A percentile compares a stretch with the other conserved stretches of the same genome.
phyloP scores from a whole-genome alignment of 345 rosid genomes.

The Hibiscus tridactylites region DNA sequence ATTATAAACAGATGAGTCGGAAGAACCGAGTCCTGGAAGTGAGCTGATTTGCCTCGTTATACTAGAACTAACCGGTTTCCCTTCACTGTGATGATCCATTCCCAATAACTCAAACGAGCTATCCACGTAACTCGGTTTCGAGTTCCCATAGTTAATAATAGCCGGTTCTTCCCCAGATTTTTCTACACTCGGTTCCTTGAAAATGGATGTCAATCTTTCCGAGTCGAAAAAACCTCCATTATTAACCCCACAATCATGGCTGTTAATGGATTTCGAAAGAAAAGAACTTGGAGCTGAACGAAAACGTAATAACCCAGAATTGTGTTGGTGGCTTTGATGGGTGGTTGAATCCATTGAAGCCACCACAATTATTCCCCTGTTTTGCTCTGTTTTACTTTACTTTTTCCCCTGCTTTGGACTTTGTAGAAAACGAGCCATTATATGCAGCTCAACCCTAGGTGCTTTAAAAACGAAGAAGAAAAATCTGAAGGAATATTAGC shows the following conservation, averaged over 20 bases:
- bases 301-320: constrained; percentile 67
- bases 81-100: constrained; percentile 39
- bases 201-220: no score
- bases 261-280: constrained; percentile 28
- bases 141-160: constrained; percentile 17
- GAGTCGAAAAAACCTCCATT: no score
- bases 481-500: constrained; percentile 26
- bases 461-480: neutral
- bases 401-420: neutral
- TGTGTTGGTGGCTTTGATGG: constrained; percentile 38
- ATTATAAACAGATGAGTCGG: constrained; percentile 46
- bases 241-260: constrained; percentile 18
- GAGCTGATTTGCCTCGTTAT: constrained; percentile 30
- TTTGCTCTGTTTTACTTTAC: neutral
- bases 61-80: no score
- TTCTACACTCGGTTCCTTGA: no score
- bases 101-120: constrained; percentile 34
- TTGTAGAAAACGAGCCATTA: constrained; percentile 16
- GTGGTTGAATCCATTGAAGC: constrained; percentile 53
- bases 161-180: no score
- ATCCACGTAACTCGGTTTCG: constrained; percentile 45
- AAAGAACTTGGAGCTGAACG: constrained; percentile 73
- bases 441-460: neutral
- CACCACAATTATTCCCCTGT: constrained; percentile 1
- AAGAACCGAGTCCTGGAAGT: constrained; percentile 59